Percentiles rank a stretch among this genome's conserved stretches.
phyloP scores from a whole-genome alignment of 1,284 basidiomycete genomes.

The Wallemia mellicola region DNA sequence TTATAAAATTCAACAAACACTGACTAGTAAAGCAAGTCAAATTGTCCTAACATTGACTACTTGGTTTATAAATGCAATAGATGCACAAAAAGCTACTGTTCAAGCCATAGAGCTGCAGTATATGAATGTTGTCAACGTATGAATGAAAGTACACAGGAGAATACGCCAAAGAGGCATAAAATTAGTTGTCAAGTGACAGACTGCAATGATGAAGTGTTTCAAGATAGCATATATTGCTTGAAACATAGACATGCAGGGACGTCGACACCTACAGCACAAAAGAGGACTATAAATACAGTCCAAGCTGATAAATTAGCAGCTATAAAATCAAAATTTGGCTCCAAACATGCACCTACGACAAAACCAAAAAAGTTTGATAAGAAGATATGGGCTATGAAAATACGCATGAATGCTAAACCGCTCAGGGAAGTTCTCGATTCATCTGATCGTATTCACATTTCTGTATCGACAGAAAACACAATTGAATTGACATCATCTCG shows the following conservation, averaged over 20 bases:
- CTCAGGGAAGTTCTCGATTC: not conserved
- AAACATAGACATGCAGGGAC: not conserved
- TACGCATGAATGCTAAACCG: not conserved
- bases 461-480: not conserved
- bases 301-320: not conserved
- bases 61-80: not conserved
- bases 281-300: not conserved
- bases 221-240: not conserved
- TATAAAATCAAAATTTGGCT: not conserved
- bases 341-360: not conserved
- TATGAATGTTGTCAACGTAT: not conserved
- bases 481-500: not conserved
- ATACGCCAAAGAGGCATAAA: not conserved
- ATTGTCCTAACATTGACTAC: not conserved
- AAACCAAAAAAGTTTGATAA: not conserved
- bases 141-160: too few species aligned
- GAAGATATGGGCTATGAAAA: not conserved
- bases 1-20: not conserved
- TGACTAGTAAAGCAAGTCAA: not conserved
- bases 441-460: not conserved
- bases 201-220: not conserved
- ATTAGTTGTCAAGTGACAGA: not conserved
- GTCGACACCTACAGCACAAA: not conserved
- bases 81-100: not conserved
- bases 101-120: not conserved